phyloP scores from a whole-genome alignment of 2,329 filamentous ascomycete genomes.

The Apiospora marii region DNA sequence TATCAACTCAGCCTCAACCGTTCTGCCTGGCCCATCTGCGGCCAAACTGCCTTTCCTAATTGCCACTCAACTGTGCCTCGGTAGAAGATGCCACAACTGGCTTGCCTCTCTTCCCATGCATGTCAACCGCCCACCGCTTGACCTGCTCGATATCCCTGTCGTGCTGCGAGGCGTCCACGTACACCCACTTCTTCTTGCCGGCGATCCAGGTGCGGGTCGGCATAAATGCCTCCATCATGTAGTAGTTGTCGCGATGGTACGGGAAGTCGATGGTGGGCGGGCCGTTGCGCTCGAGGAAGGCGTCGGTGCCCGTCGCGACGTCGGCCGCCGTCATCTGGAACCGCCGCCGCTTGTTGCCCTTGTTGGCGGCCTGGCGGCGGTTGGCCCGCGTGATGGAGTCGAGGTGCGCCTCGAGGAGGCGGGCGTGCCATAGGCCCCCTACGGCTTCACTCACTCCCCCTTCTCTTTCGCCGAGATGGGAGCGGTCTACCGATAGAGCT shows the following conservation, averaged over 20 bases:
- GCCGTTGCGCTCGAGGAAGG: slow-evolving; percentile 58
- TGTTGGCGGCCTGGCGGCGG: slow-evolving; percentile 55
- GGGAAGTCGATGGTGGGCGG: slow-evolving; percentile 61
- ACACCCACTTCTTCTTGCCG: slow-evolving; percentile 56
- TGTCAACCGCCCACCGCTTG: slow-evolving; percentile 34
- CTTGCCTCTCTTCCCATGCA: background rate
- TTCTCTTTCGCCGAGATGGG: background rate
- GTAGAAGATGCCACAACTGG: background rate
- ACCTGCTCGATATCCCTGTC: slow-evolving; percentile 47
- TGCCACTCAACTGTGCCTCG: background rate
- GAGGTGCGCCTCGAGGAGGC: slow-evolving; percentile 57
- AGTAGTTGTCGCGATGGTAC: slow-evolving; percentile 64
- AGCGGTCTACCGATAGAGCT: slow-evolving; percentile 50
- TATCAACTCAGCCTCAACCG: background rate
- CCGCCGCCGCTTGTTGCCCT: slow-evolving; percentile 53
- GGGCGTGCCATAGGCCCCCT: slow-evolving; percentile 54
- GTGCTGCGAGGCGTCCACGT: slow-evolving; percentile 51
- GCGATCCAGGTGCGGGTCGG: slow-evolving; percentile 63
- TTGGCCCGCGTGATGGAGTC: slow-evolving; percentile 54
- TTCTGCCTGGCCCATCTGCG: background rate
- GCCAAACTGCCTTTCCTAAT: background rate
- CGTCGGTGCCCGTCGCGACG: slow-evolving; percentile 53
- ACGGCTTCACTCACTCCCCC: background rate
- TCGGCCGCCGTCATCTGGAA: slow-evolving; percentile 56
- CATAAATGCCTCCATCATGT: slow-evolving; percentile 64